Percentiles rank a stretch among this genome's conserved stretches.
Evolutionary conservation across 371 early-diverging fungal genomes (phyloP).

Genomic region (Mortierella sp.): DNA sequence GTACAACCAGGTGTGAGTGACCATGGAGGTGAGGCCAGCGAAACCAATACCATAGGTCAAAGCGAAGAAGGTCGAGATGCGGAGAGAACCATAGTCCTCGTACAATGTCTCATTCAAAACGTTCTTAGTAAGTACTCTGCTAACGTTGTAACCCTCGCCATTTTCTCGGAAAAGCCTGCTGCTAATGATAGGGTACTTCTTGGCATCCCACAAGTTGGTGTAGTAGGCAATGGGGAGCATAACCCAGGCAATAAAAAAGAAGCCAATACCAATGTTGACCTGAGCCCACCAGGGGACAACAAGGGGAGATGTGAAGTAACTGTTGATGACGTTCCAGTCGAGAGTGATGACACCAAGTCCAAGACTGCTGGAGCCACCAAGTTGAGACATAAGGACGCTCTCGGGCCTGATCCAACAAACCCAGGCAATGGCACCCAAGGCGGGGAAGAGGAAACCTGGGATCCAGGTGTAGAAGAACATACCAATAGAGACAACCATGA

Average conservation of each 20-base stretch:
- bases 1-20: slow-evolving; percentile 74
- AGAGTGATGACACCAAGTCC: slow-evolving; percentile 76
- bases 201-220: slow-evolving; percentile 70
- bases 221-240: slow-evolving; percentile 76
- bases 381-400: slow-evolving; percentile 44
- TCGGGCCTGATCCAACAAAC: slow-evolving; percentile 64
- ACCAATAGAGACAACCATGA: slow-evolving; percentile 66
- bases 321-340: slow-evolving; percentile 77
- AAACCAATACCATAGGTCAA: slow-evolving; percentile 75
- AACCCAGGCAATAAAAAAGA: slow-evolving; percentile 75
- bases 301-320: slow-evolving; percentile 71
- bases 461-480: slow-evolving; percentile 60
- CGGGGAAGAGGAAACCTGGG: slow-evolving; percentile 68
- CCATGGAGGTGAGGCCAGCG: slow-evolving; percentile 70
- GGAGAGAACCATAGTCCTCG: slow-evolving; percentile 73
- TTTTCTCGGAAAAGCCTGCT: slow-evolving; percentile 62
- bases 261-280: slow-evolving; percentile 73
- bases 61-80: slow-evolving; percentile 83
- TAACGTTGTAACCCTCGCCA: slow-evolving; percentile 64
- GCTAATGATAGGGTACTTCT: slow-evolving; percentile 71
- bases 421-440: slow-evolving; percentile 66
- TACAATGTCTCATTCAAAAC: slow-evolving; percentile 65
- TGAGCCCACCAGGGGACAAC: slow-evolving; percentile 73
- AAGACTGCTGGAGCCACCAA: slow-evolving; percentile 65
- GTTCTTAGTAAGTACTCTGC: slow-evolving; percentile 65